Conservation (phyloP, 768 basidiomycete genomes). For the Gymnopilus dilepis region DNA sequence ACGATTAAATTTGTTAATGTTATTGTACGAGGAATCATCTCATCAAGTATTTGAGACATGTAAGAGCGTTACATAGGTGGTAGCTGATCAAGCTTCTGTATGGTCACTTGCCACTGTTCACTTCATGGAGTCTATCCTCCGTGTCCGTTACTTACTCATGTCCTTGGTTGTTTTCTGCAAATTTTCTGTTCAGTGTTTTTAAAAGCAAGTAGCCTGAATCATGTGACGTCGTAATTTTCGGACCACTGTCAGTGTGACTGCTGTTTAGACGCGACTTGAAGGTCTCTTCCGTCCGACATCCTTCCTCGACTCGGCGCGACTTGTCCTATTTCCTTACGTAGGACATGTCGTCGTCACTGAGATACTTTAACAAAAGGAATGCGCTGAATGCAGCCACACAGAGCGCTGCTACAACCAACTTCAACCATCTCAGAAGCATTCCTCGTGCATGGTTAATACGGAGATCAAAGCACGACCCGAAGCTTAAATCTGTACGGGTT, state of each 20-base stretch:
- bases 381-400: constrained; percentile 55
- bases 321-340: background rate
- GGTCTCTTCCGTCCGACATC: no score
- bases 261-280: background rate
- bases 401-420: constrained; percentile 64
- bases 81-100: no score
- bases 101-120: no score
- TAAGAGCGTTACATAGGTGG: background rate
- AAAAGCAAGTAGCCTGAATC: background rate
- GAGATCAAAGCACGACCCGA: constrained; percentile 47
- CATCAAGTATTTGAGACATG: background rate
- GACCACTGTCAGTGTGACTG: background rate
- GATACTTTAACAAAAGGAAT: constrained; percentile 17
- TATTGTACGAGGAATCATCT: background rate
- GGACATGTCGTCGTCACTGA: constrained; percentile 18
- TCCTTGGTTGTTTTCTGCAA: no score
- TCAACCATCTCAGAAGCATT: constrained; percentile 66
- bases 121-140: no score
- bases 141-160: no score
- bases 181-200: no score
- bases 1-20: background rate
- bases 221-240: constrained; percentile 1
- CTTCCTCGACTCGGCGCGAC: background rate
- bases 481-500: constrained; percentile 60
- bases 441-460: constrained; percentile 60